Base-by-base conservation (phyloP, 768 basidiomycete species). In the Tulasnella sp. region DNA sequence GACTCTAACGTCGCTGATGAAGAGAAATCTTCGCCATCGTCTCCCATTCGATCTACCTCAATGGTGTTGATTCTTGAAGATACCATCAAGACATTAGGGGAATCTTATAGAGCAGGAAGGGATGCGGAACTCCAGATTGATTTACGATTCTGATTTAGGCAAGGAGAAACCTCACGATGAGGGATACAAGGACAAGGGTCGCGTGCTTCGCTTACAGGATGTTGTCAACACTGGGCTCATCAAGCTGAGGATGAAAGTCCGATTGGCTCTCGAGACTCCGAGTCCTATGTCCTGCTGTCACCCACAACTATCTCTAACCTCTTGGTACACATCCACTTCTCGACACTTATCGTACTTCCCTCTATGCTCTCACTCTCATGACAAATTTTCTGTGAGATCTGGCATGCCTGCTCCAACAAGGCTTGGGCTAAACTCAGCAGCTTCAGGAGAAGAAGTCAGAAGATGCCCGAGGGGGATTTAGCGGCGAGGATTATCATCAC, bases 381-480 rank as follows among this genome's bases (percentile, higher is more conserved):
- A 83, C 84, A 13, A 96, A 96, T 59, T 92, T 92, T 62, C 78
- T 84, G 55, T 89, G 92, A 67, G 91, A 96, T 60, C 81, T 86
- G 45, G n/a, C n/a, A n/a, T n/a, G 88, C 85, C 37, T 95, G 91
- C 59, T 90, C 87, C 12, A 93, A 95, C 63, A 77, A 79, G 25
- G 90, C 91, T 15, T 95, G 92, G 92, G 84, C 86, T 1, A 90
- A 91, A 60, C 74, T 96, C 5, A 85, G 84, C n/a, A 89, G 90
- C 15, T 72, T 96, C 81, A 0, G 78, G 87, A 4, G 69, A 78
- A 35, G 91, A 96, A 69, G 84, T 96, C 45, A 80, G 86, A 33
- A 76, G 79, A 15, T 91, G 88, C n/a, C n/a, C 61, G 92, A 96
- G 65, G 77, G 85, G 20, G 85, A 83, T 0, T 76, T 96, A 35